Percentiles rank a stretch among this genome's conserved stretches.
Conservation (phyloP, 176 grass and related monocot species). For the Echinochloa phyllopogon region DNA sequence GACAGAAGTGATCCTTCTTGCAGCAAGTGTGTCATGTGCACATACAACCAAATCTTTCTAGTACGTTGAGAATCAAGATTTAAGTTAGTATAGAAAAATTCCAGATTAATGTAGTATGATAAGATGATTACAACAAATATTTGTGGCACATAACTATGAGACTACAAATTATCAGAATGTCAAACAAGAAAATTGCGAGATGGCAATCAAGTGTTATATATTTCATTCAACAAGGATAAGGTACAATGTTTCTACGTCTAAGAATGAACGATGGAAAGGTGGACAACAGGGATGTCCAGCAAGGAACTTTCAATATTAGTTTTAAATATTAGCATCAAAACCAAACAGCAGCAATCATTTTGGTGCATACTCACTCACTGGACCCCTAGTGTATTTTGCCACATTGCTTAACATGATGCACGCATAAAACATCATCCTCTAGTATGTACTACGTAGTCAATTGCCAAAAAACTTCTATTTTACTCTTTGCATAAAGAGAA, state of each 20-base stretch:
- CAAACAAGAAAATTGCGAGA: not conserved
- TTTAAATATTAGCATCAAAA: not conserved
- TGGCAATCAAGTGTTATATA: not conserved
- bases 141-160: not conserved
- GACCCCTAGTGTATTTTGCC: not conserved
- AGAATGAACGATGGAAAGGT: not conserved
- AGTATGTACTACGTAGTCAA: not conserved
- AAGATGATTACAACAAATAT: conserved; percentile 2
- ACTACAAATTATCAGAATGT: not conserved
- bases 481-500: not conserved
- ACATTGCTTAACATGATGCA: not conserved
- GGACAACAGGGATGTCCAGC: not conserved
- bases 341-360: not conserved
- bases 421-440: not conserved
- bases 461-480: not conserved
- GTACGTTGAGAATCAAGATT: conserved; percentile 32
- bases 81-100: conserved; percentile 21
- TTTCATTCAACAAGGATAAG: not conserved
- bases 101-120: not conserved
- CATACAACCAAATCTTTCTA: conserved; percentile 91
- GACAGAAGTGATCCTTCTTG: conserved; percentile 65
- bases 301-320: not conserved
- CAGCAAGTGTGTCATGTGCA: conserved; percentile 73
- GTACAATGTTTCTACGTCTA: conserved; percentile 1
- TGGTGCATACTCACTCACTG: conserved; percentile 7